These are phyloP conservation scores for Phytophthora rubi DNA, from an alignment of 352 stramenopile species.

Conservation along the genomic window DNA sequence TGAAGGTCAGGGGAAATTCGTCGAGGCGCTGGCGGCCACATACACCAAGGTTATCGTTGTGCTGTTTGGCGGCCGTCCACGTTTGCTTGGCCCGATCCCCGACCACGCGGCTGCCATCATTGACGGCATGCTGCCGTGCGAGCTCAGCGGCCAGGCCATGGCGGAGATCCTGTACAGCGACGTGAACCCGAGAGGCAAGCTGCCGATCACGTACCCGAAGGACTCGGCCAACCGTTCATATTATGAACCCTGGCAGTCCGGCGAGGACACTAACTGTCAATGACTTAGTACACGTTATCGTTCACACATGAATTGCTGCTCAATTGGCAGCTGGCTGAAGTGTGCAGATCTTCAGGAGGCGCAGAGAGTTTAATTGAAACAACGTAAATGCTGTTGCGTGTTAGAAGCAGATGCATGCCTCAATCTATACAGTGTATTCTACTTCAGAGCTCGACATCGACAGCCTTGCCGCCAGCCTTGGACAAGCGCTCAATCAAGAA, in stretches of 20 bases:
- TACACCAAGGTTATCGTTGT: constrained; percentile 79
- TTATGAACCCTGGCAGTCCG: background rate
- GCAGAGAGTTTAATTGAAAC: background rate
- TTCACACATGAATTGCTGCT: background rate
- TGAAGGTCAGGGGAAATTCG: constrained; percentile 66
- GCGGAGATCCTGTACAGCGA: too few relatives aligned
- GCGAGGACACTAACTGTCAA: background rate
- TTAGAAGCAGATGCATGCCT: background rate
- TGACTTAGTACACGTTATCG: background rate
- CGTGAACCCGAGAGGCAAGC: constrained; percentile 78
- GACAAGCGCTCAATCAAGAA: constrained; percentile 58
- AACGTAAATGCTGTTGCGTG: background rate
- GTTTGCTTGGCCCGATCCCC: constrained; percentile 64
- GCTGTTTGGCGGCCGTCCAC: constrained; percentile 74
- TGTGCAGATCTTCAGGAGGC: background rate
- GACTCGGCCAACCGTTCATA: constrained; percentile 40
- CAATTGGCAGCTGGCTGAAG: background rate
- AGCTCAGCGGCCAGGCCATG: too few relatives aligned
- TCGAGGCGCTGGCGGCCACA: constrained; percentile 58
- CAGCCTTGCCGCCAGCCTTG: constrained; percentile 7
- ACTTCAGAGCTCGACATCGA: constrained; percentile 24
- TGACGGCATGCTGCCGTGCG: constrained; percentile 72
- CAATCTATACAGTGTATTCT: background rate
- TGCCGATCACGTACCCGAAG: constrained; percentile 86
- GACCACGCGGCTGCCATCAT: constrained; percentile 71